These are phyloP conservation scores for Kodamaea arcana DNA, from an alignment of 1,139 yeast species.

Conservation along the genomic window DNA sequence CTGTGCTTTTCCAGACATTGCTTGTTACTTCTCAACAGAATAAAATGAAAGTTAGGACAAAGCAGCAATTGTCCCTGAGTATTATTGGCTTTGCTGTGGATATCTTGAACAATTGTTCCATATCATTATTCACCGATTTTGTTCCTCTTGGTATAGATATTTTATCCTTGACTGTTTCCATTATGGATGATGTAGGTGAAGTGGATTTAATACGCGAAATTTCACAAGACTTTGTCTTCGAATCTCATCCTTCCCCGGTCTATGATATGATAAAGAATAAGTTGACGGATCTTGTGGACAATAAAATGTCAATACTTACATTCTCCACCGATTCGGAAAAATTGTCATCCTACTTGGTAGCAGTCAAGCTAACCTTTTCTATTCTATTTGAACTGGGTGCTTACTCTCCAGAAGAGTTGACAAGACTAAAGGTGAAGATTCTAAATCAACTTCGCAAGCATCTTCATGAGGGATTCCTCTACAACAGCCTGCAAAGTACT, in stretches of 20 bases:
- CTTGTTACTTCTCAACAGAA: constrained; percentile 11
- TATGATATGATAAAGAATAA: constrained; percentile 14
- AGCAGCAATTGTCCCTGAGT: constrained; percentile 19
- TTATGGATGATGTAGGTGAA: constrained; percentile 4
- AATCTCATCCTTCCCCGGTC: constrained; percentile 2
- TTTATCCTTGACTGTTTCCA: constrained; percentile 18
- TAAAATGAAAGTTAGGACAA: constrained; percentile 19
- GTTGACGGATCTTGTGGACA: constrained; percentile 23
- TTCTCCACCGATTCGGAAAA: constrained; percentile 34
- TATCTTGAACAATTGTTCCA: constrained; percentile 26
- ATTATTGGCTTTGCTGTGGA: constrained; percentile 22
- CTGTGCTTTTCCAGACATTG: constrained; percentile 27
- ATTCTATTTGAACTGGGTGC: constrained; percentile 15
- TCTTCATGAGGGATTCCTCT: constrained; percentile 15
- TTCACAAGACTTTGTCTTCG: constrained; percentile 1
- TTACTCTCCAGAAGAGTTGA: constrained; percentile 7
- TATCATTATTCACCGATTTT: constrained; percentile 29
- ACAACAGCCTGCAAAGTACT: constrained; percentile 10
- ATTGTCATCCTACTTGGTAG: constrained; percentile 22
- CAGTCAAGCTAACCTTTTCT: constrained; percentile 29
- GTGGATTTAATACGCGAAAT: constrained; percentile 4
- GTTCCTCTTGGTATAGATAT: constrained; percentile 31
- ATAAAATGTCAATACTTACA: constrained; percentile 20
- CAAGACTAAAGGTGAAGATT: constrained; percentile 11
- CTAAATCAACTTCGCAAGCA: constrained; percentile 14